Evolutionary conservation across 371 early-diverging fungal genomes (phyloP).

Genomic region (Mucor racemosus): DNA sequence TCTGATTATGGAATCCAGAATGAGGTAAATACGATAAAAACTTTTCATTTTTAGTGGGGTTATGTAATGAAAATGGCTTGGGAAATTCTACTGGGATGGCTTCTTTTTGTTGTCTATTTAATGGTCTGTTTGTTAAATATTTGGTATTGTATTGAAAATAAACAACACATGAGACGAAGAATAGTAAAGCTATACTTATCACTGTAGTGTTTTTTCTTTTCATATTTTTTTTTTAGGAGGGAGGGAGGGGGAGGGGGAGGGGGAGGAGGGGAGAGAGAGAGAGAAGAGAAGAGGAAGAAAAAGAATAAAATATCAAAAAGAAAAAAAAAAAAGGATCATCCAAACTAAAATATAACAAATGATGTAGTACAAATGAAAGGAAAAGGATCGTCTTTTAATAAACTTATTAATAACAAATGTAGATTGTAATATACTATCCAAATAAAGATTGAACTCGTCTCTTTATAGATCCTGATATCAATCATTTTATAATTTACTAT

Average conservation of each 20-base stretch:
- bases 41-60: conserved; percentile 29
- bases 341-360: not conserved
- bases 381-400: conserved; percentile 2
- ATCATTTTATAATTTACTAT: conserved; percentile 10
- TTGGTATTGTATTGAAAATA: conserved; percentile 13
- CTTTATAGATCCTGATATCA: conserved; percentile 21
- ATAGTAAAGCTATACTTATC: not conserved
- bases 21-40: conserved; percentile 67
- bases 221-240: conserved; percentile 2
- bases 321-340: too few relatives aligned
- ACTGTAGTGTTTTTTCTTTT: conserved; percentile 18
- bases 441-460: conserved; percentile 1
- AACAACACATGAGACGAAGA: conserved; percentile 3
- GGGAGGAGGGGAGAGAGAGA: too few relatives aligned
- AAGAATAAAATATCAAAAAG: not conserved
- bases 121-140: not conserved
- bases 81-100: conserved; percentile 29
- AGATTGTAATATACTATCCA: conserved; percentile 26
- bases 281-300: too few relatives aligned
- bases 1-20: conserved; percentile 69
- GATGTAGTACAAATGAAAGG: conserved; percentile 4
- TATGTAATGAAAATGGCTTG: conserved; percentile 21
- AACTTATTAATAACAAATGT: conserved; percentile 11
- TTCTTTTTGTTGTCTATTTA: not conserved
- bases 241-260: too few relatives aligned